Percentiles rank a stretch among this genome's conserved stretches.
Evolutionary conservation across 768 basidiomycete genomes (phyloP).

Genomic region (Pholiota molesta): DNA sequence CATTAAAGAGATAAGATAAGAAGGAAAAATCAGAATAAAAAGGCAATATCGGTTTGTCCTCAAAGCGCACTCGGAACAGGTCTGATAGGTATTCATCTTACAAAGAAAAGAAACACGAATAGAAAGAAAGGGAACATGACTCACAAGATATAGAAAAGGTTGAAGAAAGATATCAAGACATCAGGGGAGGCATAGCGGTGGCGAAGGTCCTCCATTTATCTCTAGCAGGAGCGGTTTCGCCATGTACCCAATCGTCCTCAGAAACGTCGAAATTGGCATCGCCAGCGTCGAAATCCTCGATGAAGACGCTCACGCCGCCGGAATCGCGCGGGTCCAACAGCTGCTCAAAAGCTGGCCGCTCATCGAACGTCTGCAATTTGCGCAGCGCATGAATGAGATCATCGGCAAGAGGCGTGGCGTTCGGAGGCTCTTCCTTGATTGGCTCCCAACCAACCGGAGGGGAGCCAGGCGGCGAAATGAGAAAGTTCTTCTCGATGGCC

Average conservation of each 20-base stretch:
- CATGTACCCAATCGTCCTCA: constrained; percentile 68
- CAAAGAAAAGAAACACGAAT: constrained; percentile 20
- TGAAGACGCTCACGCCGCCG: constrained; percentile 75
- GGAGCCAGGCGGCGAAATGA: constrained; percentile 97
- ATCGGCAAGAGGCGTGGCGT: constrained; percentile 77
- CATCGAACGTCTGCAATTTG: constrained; percentile 61
- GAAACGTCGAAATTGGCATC: constrained; percentile 40
- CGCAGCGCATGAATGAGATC: constrained; percentile 84
- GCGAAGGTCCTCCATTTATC: constrained; percentile 53
- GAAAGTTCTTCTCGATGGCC: constrained; percentile 85
- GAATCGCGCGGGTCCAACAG: constrained; percentile 71
- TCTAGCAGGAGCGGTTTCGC: constrained; percentile 53
- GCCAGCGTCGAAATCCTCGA: constrained; percentile 67
- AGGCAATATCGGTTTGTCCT: constrained; percentile 70
- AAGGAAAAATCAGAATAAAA: constrained; percentile 40
- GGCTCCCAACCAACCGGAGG: constrained; percentile 98
- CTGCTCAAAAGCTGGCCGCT: constrained; percentile 49
- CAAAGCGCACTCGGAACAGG: constrained; percentile 73
- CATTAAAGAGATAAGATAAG: constrained; percentile 1
- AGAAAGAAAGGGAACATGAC: constrained; percentile 6
- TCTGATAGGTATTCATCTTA: constrained; percentile 73
- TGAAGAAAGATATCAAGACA: constrained; percentile 23
- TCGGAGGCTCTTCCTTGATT: constrained; percentile 89
- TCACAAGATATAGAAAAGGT: constrained; percentile 13
- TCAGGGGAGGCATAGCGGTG: constrained; percentile 60